Evolutionary conservation across 2,329 filamentous ascomycete species (phyloP), one percentile per base, ranked within the genome.

Genomic region (Paraphaeosphaeria sporulosa): DNA sequence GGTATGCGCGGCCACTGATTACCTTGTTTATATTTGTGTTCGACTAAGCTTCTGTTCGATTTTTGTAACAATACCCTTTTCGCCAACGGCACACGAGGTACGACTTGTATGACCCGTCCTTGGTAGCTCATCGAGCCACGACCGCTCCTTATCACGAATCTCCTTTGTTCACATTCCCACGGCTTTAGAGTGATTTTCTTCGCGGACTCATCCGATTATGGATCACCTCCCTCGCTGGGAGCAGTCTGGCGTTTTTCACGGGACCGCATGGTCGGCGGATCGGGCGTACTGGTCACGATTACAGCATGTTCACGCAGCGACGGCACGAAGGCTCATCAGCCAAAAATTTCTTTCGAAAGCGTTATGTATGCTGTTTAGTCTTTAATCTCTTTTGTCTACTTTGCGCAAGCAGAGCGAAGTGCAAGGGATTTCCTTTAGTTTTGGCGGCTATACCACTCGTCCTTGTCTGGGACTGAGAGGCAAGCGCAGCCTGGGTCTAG

Each of bases 131-230:
- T 68, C 59, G 66, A 71, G 72, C 69, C 69, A 73, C 70, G 71
- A 69, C 60, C 68, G 61, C 68, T 74, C 68, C 63, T 70, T 75
- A 61, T 72, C 57, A 77, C 73, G 75, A 77, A 71, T 76, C 71
- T 72, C 70, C 62, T 77, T 68, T 77, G 73, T 76, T 48, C 25
- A 49, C 49, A 62, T 36, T 44, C 43, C 59, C 61, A 67, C 55
- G 63, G 66, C 64, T 59, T 55, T 71, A 72, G 70, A 73, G 64
- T 57, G 61, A 46, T 52, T 60, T 62, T 61, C 40, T 53, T 64
- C 56, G 51, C 52, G 46, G 52, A 55, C 63, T 64, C 62, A 63
- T 53, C 63, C 59, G 54, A 44, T 60, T 32, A 50, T 53, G 64
- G 65, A 67, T 69, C 65, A 63, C 10, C 65, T 51, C 48, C 48